A percentile compares a stretch with the other conserved stretches of the same genome.
Conservation (phyloP, 2,329 filamentous ascomycete genomes). For the Colletotrichum orchidophilum region DNA sequence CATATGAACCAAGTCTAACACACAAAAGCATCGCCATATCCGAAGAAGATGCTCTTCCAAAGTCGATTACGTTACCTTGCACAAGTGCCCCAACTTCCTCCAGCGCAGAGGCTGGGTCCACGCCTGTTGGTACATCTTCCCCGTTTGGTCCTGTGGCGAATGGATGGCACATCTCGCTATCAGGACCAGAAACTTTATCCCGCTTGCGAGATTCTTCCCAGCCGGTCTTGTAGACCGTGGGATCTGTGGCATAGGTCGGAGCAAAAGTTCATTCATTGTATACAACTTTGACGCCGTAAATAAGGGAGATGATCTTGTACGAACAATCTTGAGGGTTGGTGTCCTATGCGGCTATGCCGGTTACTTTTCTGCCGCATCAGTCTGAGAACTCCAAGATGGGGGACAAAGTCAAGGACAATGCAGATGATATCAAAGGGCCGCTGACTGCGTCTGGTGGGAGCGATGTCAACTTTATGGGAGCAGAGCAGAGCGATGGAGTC, state of each 20-base stretch:
- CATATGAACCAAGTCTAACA: background rate
- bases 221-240: background rate
- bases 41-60: background rate
- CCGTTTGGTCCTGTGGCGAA: background rate
- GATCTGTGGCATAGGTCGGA: too few species aligned
- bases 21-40: background rate
- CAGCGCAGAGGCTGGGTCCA: background rate
- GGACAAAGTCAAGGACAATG: background rate
- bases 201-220: background rate
- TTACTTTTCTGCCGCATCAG: background rate
- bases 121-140: background rate
- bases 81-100: background rate
- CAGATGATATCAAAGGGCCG: background rate
- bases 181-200: background rate
- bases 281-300: background rate
- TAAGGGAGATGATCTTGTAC: background rate
- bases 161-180: background rate
- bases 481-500: too few species aligned
- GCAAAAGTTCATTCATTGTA: too few species aligned
- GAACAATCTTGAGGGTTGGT: background rate
- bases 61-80: background rate
- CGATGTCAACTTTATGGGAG: too few species aligned
- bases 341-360: background rate
- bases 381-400: background rate
- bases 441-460: rapidly evolving